Conservation (phyloP, 2,329 filamentous ascomycete species). For the Colletotrichum sp. region DNA sequence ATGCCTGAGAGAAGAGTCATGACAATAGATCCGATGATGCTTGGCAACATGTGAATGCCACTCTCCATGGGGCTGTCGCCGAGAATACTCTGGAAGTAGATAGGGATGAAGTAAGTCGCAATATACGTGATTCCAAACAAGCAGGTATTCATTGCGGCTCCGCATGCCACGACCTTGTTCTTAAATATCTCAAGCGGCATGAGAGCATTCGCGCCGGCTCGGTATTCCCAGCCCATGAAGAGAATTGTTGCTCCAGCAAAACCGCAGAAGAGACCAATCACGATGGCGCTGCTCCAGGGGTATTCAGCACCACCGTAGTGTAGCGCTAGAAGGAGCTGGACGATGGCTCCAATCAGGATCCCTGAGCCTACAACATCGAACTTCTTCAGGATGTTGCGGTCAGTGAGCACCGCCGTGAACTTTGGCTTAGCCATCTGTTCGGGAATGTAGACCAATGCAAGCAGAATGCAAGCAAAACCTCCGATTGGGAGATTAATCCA, state of each 20-base stretch:
- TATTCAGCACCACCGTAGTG: constrained; percentile 46
- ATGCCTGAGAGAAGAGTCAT: constrained; percentile 37
- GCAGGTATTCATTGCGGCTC: constrained; percentile 46
- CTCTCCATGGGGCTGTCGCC: constrained; percentile 39
- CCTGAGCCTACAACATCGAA: constrained; percentile 48
- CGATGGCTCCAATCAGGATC: constrained; percentile 43
- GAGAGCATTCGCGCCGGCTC: constrained; percentile 52
- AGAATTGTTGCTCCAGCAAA: constrained; percentile 32
- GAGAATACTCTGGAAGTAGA: constrained; percentile 57
- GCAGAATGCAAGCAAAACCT: constrained; percentile 33
- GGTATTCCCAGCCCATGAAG: constrained; percentile 47
- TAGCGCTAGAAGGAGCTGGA: constrained; percentile 49
- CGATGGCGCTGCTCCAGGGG: constrained; percentile 40
- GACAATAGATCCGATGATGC: constrained; percentile 42
- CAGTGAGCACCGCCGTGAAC: constrained; percentile 29
- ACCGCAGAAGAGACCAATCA: constrained; percentile 47
- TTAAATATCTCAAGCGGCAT: constrained; percentile 45
- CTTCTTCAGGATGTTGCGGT: constrained; percentile 31
- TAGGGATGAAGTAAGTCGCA: constrained; percentile 54
- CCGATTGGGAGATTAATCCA: constrained; percentile 53
- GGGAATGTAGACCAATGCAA: constrained; percentile 39
- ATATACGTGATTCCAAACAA: constrained; percentile 48
- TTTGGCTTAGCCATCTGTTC: constrained; percentile 37
- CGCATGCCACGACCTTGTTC: constrained; percentile 27
- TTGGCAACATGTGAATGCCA: constrained; percentile 45